Evolutionary conservation across 1,284 basidiomycete genomes (phyloP).

Genomic region (Fistulinella cinereoalba): DNA sequence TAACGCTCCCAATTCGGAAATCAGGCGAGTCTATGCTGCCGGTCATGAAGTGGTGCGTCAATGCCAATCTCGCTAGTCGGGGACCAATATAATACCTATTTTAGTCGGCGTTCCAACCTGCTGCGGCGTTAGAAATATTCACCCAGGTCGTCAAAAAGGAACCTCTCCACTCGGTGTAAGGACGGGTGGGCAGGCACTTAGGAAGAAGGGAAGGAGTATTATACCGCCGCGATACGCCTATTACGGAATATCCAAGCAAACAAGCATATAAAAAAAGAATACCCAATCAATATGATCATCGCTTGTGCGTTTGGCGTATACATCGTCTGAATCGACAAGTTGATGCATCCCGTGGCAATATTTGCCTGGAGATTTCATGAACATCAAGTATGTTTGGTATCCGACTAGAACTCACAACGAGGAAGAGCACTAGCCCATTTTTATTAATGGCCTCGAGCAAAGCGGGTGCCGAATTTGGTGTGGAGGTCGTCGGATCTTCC

Average conservation of each 20-base stretch:
- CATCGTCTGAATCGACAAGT: constrained; percentile 82
- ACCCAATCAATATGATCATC: constrained; percentile 63
- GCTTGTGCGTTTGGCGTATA: constrained; percentile 60
- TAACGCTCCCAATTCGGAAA: not conserved
- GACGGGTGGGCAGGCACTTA: not conserved
- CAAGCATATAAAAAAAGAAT: constrained; percentile 57
- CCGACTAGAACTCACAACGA: constrained; percentile 73
- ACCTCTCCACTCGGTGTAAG: constrained; percentile 55
- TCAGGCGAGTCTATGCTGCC: constrained; percentile 50
- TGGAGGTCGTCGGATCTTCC: constrained; percentile 24
- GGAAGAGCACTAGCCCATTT: constrained; percentile 79
- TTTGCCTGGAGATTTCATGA: constrained; percentile 62
- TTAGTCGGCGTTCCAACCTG: constrained; percentile 59
- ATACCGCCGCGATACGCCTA: constrained; percentile 24
- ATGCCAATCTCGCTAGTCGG: not conserved
- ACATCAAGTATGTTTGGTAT: not conserved
- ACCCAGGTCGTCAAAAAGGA: constrained; percentile 50
- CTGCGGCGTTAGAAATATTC: constrained; percentile 54
- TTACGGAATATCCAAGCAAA: constrained; percentile 54
- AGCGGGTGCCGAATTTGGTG: constrained; percentile 42
- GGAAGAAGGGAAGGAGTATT: not conserved
- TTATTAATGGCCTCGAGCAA: constrained; percentile 81
- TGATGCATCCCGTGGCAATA: constrained; percentile 82
- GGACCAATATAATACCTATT: not conserved
- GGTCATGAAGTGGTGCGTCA: constrained; percentile 59